Evolutionary conservation across 2,329 filamentous ascomycete species (phyloP).

Genomic region (Exserohilum turcica): DNA sequence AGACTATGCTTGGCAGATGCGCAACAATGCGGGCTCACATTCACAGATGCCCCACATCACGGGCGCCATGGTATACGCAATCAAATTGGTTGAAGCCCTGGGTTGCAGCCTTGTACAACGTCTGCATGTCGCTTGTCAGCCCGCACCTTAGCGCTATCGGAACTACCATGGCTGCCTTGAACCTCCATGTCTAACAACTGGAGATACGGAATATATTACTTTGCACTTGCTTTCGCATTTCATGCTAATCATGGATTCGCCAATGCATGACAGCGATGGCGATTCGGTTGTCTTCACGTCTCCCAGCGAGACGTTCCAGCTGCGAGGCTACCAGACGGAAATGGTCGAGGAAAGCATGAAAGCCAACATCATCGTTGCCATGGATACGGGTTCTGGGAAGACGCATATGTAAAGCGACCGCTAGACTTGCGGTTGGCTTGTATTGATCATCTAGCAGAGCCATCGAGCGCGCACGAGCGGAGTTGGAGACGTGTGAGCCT

Average conservation of each 20-base stretch:
- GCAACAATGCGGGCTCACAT: too few species aligned
- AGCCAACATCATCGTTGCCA: slow-evolving; percentile 55
- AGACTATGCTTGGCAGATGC: not conserved
- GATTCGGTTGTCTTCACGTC: slow-evolving; percentile 1
- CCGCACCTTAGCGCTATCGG: slow-evolving; percentile 4
- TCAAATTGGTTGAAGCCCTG: not conserved
- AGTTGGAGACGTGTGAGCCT: slow-evolving; percentile 47
- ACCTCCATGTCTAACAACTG: not conserved
- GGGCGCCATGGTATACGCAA: too few species aligned
- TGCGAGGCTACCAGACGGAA: slow-evolving; percentile 56
- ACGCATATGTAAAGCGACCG: slow-evolving; percentile 48
- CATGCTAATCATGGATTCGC: slow-evolving; percentile 3
- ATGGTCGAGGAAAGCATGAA: slow-evolving; percentile 54
- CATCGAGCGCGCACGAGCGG: slow-evolving; percentile 51
- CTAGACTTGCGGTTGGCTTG: not conserved
- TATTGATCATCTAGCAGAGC: slow-evolving; percentile 40
- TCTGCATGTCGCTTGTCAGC: not conserved
- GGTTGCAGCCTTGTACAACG: not conserved
- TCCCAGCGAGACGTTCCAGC: slow-evolving; percentile 27
- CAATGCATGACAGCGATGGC: slow-evolving; percentile 9
- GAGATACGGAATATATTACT: not conserved
- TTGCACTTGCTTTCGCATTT: not conserved
- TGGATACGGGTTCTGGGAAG: slow-evolving; percentile 58
- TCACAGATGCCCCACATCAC: too few species aligned
- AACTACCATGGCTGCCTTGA: not conserved